Evolutionary conservation across 2,329 filamentous ascomycete genomes (phyloP).

Genomic region (Xylariaceae sp.): DNA sequence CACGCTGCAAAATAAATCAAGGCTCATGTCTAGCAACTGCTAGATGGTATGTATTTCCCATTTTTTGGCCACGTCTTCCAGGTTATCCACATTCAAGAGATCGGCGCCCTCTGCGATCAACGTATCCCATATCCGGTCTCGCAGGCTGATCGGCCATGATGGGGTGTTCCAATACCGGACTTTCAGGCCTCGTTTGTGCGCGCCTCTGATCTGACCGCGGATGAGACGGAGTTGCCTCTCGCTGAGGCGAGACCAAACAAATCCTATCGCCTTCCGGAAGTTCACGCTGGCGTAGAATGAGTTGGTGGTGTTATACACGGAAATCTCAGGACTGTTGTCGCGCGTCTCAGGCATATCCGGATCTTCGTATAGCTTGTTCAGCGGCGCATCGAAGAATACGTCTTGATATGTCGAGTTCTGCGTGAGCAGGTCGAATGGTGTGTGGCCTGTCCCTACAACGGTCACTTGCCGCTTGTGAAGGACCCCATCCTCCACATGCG

Average conservation of each 20-base stretch:
- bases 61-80: conserved; percentile 41
- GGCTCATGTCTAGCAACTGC: neutral
- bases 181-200: conserved; percentile 46
- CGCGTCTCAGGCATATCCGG: conserved; percentile 25
- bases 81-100: conserved; percentile 57
- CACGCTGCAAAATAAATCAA: too few relatives aligned
- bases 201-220: conserved; percentile 40
- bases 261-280: conserved; percentile 45
- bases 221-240: conserved; percentile 38
- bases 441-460: conserved; percentile 62
- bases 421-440: conserved; percentile 52
- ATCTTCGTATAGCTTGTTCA: conserved; percentile 39
- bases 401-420: conserved; percentile 52
- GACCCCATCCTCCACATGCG: conserved; percentile 45
- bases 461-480: conserved; percentile 56
- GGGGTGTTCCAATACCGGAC: conserved; percentile 58
- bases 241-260: conserved; percentile 41
- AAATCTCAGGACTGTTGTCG: conserved; percentile 3
- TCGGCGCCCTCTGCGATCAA: conserved; percentile 54
- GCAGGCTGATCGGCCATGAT: conserved; percentile 48
- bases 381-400: conserved; percentile 62
- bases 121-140: conserved; percentile 53
- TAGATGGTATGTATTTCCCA: conserved; percentile 31
- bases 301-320: conserved; percentile 43
- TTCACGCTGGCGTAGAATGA: conserved; percentile 56